Evolutionary conservation across 345 rosid species (phyloP), one percentile per base, ranked within the genome.

Genomic region (Trapa incisa): DNA sequence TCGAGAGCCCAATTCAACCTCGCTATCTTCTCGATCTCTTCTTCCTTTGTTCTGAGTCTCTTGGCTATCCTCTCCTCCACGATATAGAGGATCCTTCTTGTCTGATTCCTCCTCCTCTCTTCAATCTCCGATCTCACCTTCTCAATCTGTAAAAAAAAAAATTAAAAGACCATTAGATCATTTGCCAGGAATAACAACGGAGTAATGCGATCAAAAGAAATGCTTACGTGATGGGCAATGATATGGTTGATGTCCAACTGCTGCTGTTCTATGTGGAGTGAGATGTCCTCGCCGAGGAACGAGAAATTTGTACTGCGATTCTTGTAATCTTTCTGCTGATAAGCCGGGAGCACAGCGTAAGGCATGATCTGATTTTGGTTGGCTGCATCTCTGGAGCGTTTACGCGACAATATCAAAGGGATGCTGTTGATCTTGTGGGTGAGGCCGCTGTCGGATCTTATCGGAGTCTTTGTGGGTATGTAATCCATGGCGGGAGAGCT

Each of bases 51-150:
- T 11, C 80, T 73, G 33, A 91, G 71, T 61, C 75, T 79, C 73
- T 83, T 91, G 75, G 41, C 61, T 41, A 87, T 50, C 14, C 88
- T 78, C 39, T 74, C 85, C 57, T 85, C 88, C 41, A 91, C 80
- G 2, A 81, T 84, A 48, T 80, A 85, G 58, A 85, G 73, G 35
- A 91, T 76, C 74, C 72, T 81, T 72, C 78, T 80, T 37, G 83
- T 79, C 74, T 85, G 88, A 64, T 76, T 81, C 69, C 74, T 85
- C 73, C 88, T 74, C 68, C 61, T 84, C 53, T 86, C 91, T 67
- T 88, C 88, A 4, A 91, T 73, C 77, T 88, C 97, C 50, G 76
- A 61, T 66, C 75, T 85, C 79, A 91, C 82, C 81, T 80, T 88
- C 72, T 87, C 89, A 84, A 87, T 91, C 96, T 91, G 56, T 22